These are phyloP conservation scores for Aspergillus heteromorphus DNA, from an alignment of 495 filamentous ascomycete genomes.

Conservation along the genomic window DNA sequence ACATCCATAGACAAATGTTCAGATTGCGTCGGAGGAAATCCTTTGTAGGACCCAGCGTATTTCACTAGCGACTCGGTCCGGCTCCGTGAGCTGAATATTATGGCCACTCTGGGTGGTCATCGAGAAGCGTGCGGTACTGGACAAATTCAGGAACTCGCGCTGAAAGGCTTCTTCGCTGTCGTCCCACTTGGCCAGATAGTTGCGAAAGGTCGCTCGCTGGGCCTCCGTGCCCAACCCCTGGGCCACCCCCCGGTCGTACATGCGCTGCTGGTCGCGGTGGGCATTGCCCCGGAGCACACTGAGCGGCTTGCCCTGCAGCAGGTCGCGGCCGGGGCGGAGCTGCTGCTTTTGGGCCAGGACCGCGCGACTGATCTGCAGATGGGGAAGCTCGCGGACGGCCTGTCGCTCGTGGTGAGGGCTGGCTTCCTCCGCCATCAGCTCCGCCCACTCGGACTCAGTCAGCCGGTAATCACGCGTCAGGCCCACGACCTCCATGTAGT, in stretches of 20 bases:
- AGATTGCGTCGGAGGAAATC: no score
- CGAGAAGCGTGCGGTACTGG: background rate
- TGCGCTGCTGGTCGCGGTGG: conserved; percentile 24
- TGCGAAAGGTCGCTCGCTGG: conserved; percentile 12
- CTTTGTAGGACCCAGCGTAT: background rate
- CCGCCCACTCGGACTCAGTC: conserved; percentile 11
- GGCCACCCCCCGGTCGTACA: conserved; percentile 27
- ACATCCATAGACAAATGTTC: no score
- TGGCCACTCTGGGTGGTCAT: background rate
- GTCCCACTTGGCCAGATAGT: background rate
- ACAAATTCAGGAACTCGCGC: background rate
- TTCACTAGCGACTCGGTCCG: background rate
- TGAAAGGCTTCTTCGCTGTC: background rate
- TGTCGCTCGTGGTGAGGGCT: conserved; percentile 2
- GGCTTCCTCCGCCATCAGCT: conserved; percentile 6
- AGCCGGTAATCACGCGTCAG: conserved; percentile 8
- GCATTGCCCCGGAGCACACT: conserved; percentile 21
- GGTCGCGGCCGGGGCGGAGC: conserved; percentile 5
- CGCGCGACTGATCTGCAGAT: conserved; percentile 9
- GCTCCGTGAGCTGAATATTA: background rate
- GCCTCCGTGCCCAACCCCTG: conserved; percentile 30
- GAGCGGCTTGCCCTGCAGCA: conserved; percentile 10
- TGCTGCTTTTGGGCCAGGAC: conserved; percentile 6
- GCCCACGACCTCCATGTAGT: conserved; percentile 8
- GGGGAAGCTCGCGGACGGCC: background rate